Evolutionary conservation across 2,329 filamentous ascomycete species (phyloP).

Genomic region (Aspergillus bombycis): DNA sequence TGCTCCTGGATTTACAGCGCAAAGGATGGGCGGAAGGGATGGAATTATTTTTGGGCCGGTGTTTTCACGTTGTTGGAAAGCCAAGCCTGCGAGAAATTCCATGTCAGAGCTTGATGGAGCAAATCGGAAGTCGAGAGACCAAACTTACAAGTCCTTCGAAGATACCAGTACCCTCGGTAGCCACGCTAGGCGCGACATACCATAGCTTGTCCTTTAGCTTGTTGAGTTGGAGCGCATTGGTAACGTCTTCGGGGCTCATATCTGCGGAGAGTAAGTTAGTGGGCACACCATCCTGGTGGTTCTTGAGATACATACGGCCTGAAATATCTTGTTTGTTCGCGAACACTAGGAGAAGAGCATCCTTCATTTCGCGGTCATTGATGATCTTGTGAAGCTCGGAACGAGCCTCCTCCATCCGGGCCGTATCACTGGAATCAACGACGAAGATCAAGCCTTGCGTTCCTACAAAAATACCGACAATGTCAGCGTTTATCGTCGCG

Average conservation of each 20-base stretch:
- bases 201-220: constrained; percentile 82
- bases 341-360: constrained; percentile 90
- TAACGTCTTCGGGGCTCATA: constrained; percentile 79
- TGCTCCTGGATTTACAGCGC: constrained; percentile 23
- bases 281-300: not conserved
- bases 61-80: constrained; percentile 81
- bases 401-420: constrained; percentile 87
- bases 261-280: constrained; percentile 53
- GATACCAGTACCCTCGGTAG: constrained; percentile 78
- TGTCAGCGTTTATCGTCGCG: constrained; percentile 8
- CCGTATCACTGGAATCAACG: constrained; percentile 90
- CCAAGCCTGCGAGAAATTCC: constrained; percentile 59
- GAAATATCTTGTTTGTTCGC: constrained; percentile 98
- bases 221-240: constrained; percentile 73
- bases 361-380: constrained; percentile 97
- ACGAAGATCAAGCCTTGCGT: constrained; percentile 99
- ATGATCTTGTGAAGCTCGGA: constrained; percentile 96
- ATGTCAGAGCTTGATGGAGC: constrained; percentile 15
- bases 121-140: not conserved
- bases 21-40: constrained; percentile 12
- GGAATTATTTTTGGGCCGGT: constrained; percentile 44
- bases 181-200: constrained; percentile 83
- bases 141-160: constrained; percentile 71
- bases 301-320: constrained; percentile 61
- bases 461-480: constrained; percentile 53